A percentile compares a stretch with the other conserved stretches of the same genome.
These are phyloP conservation scores for Pleodorina starrii DNA, from an alignment of 139 green algal genomes.

Conservation along the genomic window DNA sequence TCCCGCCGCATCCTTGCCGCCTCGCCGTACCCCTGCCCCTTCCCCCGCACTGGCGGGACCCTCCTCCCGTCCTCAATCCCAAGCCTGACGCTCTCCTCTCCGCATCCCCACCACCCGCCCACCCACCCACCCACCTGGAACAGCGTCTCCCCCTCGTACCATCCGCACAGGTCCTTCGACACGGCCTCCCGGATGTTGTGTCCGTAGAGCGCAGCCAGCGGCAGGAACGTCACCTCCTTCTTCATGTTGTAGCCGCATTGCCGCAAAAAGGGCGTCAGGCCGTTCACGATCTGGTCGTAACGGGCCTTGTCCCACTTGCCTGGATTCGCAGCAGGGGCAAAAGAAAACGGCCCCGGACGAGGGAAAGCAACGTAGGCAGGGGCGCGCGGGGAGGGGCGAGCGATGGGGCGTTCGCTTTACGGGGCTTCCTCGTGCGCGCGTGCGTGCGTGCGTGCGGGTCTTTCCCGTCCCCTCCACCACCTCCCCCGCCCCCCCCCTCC, in stretches of 20 bases:
- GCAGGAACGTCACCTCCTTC: constrained; percentile 81
- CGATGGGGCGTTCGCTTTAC: no score
- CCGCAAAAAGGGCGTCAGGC: constrained; percentile 93
- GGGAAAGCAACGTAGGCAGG: neutral
- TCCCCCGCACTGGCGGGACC: no score
- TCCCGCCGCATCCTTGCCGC: no score
- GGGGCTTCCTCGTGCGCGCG: no score
- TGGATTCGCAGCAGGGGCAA: neutral
- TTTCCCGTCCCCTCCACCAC: no score
- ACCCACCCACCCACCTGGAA: constrained; percentile 78
- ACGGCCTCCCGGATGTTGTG: constrained; percentile 91
- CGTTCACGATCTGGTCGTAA: constrained; percentile 93
- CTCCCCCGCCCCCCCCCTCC: no score
- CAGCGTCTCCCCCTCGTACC: constrained; percentile 90
- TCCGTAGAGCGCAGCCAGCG: constrained; percentile 93
- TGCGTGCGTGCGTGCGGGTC: no score
- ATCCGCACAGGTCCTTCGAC: constrained; percentile 75
- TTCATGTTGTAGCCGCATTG: constrained; percentile 68
- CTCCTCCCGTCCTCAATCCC: neutral
- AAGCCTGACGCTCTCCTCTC: neutral
- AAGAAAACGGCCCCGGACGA: neutral
- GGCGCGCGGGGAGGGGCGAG: no score
- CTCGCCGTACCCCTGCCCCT: no score
- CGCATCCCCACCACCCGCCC: neutral
- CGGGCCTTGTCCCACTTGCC: constrained; percentile 86